These are phyloP conservation scores for Paramecium bursaria DNA, from an alignment of 73 alveolate genomes.

Conservation along the genomic window DNA sequence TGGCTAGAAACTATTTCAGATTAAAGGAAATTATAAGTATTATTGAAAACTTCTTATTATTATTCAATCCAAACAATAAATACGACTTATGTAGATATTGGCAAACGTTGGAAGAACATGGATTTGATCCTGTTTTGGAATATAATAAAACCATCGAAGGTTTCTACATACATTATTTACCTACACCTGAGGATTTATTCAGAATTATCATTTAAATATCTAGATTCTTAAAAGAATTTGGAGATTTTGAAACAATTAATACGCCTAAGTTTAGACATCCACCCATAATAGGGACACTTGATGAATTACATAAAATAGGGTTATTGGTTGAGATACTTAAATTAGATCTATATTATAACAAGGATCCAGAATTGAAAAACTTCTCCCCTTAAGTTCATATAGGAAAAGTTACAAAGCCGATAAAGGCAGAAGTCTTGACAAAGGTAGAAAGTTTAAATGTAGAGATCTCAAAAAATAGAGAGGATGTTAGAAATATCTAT, in stretches of 20 bases:
- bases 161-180: constrained; percentile 76
- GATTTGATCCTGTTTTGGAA: constrained; percentile 82
- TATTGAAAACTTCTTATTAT: constrained; percentile 62
- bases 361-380: constrained; percentile 65
- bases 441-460: constrained; percentile 60
- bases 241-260: constrained; percentile 76
- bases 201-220: constrained; percentile 76
- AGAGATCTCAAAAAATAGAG: constrained; percentile 58
- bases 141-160: constrained; percentile 84
- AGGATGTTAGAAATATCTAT: constrained; percentile 62
- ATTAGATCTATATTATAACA: constrained; percentile 67
- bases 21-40: constrained; percentile 64
- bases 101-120: constrained; percentile 75
- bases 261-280: constrained; percentile 84
- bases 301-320: constrained; percentile 76
- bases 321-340: constrained; percentile 72
- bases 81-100: constrained; percentile 80
- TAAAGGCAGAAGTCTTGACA: constrained; percentile 33
- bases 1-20: constrained; percentile 56
- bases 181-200: constrained; percentile 76
- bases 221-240: constrained; percentile 81
- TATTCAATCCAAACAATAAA: constrained; percentile 75
- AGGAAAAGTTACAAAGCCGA: constrained; percentile 65
- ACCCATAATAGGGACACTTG: constrained; percentile 73
- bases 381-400: constrained; percentile 30